These are phyloP conservation scores for Aleurites moluccanus DNA, from an alignment of 441 rosid genomes.

Conservation along the genomic window DNA sequence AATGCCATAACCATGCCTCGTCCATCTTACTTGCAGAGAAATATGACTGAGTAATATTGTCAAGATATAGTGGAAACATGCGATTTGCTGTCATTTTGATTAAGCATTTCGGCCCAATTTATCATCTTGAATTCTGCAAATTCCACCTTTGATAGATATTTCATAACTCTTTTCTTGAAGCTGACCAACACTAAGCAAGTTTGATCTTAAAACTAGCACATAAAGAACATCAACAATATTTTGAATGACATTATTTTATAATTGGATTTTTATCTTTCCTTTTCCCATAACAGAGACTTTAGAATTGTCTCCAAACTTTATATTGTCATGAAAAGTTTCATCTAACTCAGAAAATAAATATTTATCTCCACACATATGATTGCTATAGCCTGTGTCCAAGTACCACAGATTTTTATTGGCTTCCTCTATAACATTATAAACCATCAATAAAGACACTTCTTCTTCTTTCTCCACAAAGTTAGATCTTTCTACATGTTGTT, in stretches of 20 bases:
- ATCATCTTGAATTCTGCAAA: not conserved
- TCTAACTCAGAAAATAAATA: not conserved
- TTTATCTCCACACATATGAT: not conserved
- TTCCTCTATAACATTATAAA: not conserved
- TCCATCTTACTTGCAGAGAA: not conserved
- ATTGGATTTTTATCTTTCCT: not conserved
- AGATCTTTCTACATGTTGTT: not conserved
- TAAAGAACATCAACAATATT: not conserved
- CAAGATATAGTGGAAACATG: not conserved
- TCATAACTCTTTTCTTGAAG: not conserved
- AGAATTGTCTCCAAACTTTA: not conserved
- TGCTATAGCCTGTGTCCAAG: not conserved
- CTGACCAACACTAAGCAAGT: not conserved
- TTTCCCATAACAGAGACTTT: not conserved
- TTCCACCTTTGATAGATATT: not conserved
- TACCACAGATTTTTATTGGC: not conserved
- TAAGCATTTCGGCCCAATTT: not conserved
- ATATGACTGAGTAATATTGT: not conserved
- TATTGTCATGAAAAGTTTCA: not conserved
- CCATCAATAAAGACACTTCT: not conserved
- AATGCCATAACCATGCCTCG: too few species aligned
- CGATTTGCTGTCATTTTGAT: not conserved
- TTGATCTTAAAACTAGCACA: not conserved
- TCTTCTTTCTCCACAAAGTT: not conserved
- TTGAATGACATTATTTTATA: rapidly evolving